A percentile compares a stretch with the other conserved stretches of the same genome.
These are phyloP conservation scores for Zizania latifolia DNA, from an alignment of 176 grass and related monocot genomes.

Conservation along the genomic window DNA sequence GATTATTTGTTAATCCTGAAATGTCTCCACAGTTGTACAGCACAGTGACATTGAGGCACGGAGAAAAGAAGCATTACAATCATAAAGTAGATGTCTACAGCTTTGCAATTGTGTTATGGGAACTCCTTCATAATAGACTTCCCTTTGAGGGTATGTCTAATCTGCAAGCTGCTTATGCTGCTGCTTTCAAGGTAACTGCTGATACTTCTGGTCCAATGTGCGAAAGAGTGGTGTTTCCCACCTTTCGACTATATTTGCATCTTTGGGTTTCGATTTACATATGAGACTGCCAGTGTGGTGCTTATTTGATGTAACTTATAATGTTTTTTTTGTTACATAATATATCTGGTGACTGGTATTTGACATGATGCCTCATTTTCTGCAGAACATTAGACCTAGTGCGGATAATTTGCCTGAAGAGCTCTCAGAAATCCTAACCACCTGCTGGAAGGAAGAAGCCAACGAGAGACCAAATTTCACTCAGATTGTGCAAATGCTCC, in stretches of 20 bases:
- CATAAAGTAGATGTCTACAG: conserved; percentile 99
- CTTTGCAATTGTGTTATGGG: conserved; percentile 97
- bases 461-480: conserved; percentile 88
- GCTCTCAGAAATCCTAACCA: conserved; percentile 67
- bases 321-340: no score
- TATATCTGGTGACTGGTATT: conserved; percentile 13
- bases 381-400: conserved; percentile 85
- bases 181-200: conserved; percentile 86
- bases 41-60: conserved; percentile 93
- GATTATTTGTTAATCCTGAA: conserved; percentile 11
- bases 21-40: conserved; percentile 70
- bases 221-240: background rate
- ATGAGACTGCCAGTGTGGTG: background rate
- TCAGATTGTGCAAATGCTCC: conserved; percentile 92
- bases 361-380: conserved; percentile 23
- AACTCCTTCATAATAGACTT: conserved; percentile 83
- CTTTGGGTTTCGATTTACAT: background rate
- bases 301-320: background rate
- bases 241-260: background rate
- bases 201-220: background rate
- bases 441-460: conserved; percentile 96
- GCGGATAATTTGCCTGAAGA: conserved; percentile 80
- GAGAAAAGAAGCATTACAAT: conserved; percentile 99
- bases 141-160: conserved; percentile 99
- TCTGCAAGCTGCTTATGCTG: conserved; percentile 95